These are phyloP conservation scores for Dothistroma septosporum DNA, from an alignment of 2,329 filamentous ascomycete genomes.

Conservation along the genomic window DNA sequence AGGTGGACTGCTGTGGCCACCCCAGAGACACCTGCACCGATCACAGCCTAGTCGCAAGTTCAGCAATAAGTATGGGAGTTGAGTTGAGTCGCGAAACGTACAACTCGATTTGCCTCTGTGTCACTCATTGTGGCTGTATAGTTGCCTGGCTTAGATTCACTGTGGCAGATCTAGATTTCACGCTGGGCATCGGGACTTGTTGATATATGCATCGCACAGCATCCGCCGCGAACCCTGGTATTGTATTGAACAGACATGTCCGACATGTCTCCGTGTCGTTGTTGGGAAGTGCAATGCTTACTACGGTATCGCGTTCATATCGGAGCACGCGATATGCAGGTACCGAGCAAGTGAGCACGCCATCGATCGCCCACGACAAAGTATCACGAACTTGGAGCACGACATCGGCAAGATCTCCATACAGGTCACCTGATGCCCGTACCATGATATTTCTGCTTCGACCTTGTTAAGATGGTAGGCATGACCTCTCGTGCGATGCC, in stretches of 20 bases:
- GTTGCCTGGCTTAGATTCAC: background rate
- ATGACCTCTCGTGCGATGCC: background rate
- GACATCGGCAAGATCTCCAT: background rate
- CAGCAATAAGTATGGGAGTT: background rate
- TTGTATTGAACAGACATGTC: background rate
- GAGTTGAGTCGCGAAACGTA: background rate
- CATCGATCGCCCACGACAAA: background rate
- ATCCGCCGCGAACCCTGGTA: background rate
- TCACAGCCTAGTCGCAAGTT: constrained; percentile 36
- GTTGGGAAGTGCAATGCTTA: background rate
- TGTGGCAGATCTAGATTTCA: background rate
- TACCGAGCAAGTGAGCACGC: background rate
- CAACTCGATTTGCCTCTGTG: background rate
- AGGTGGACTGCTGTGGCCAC: constrained; percentile 48
- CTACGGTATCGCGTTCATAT: background rate
- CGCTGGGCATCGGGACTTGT: background rate
- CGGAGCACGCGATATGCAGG: background rate
- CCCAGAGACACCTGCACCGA: constrained; percentile 52
- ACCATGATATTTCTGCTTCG: background rate
- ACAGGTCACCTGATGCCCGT: background rate
- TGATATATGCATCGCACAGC: background rate
- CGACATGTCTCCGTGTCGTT: background rate
- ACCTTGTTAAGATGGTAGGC: background rate
- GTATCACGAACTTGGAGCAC: background rate
- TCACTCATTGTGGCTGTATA: background rate